A percentile compares a stretch with the other conserved stretches of the same genome.
Evolutionary conservation across 441 rosid species (phyloP).

Genomic region (Manihot esculenta): DNA sequence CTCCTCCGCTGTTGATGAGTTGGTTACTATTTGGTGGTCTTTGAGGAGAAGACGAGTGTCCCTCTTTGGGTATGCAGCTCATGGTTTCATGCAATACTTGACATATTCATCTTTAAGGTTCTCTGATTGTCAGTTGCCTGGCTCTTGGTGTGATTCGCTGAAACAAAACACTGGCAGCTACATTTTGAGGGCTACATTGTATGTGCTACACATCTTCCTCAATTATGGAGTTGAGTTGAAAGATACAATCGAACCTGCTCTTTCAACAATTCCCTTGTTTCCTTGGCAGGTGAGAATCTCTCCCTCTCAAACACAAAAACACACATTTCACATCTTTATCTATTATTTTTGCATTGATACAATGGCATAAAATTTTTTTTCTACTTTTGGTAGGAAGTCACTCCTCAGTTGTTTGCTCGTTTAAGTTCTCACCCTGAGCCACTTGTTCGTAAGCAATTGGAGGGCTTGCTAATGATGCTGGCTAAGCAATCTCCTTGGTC

Average conservation of each 20-base stretch:
- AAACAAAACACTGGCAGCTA: constrained; percentile 64
- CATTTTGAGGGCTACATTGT: constrained; percentile 79
- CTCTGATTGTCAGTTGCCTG: constrained; percentile 48
- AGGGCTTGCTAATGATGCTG: constrained; percentile 79
- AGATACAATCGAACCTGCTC: constrained; percentile 78
- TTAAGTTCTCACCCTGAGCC: constrained; percentile 94
- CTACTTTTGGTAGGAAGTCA: constrained; percentile 58
- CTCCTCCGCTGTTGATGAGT: constrained; percentile 51
- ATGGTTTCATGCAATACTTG: constrained; percentile 80
- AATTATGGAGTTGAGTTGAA: constrained; percentile 89
- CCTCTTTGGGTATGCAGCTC: constrained; percentile 88
- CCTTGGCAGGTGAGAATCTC: constrained; percentile 86
- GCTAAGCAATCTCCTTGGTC: constrained; percentile 94
- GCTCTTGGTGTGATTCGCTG: constrained; percentile 54
- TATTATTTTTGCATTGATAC: neutral
- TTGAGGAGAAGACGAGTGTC: constrained; percentile 87
- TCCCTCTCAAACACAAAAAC: neutral
- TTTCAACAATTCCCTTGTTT: constrained; percentile 76
- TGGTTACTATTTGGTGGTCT: constrained; percentile 84
- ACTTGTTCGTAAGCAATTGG: constrained; percentile 83
- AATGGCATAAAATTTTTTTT: neutral
- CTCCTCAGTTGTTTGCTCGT: constrained; percentile 94
- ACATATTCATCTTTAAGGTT: constrained; percentile 61
- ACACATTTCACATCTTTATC: neutral
- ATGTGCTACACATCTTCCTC: constrained; percentile 79